Conservation (phyloP, 2,329 filamentous ascomycete genomes). For the Penicillium sp. region DNA sequence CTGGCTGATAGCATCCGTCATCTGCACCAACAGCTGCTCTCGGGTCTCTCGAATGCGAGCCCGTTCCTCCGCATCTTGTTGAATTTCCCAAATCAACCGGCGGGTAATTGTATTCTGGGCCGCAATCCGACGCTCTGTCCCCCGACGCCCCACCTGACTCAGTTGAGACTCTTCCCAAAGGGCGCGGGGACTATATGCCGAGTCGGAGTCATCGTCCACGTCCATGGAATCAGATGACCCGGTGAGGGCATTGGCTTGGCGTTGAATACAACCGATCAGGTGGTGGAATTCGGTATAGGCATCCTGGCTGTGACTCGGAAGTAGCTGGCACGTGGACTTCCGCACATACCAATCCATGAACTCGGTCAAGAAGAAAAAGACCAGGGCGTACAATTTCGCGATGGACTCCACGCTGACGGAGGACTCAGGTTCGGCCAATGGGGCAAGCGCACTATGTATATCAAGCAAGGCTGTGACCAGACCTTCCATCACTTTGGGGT, state of each 20-base stretch:
- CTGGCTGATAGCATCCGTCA: conserved; percentile 23
- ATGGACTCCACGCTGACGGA: conserved; percentile 19
- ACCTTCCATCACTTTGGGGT: conserved; percentile 35
- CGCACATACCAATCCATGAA: conserved; percentile 39
- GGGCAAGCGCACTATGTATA: conserved; percentile 30
- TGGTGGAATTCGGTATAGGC: conserved; percentile 32
- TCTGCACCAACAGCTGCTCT: conserved; percentile 25
- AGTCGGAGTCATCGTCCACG: conserved; percentile 23
- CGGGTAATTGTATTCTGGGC: conserved; percentile 36
- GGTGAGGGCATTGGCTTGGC: conserved; percentile 21
- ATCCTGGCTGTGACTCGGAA: conserved; percentile 36
- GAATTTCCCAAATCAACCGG: conserved; percentile 38
- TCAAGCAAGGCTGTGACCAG: conserved; percentile 31
- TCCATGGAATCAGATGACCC: conserved; percentile 21
- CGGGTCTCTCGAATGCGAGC: conserved; percentile 23
- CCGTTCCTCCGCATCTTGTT: conserved; percentile 31
- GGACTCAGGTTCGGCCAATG: conserved; percentile 12
- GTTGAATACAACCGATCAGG: conserved; percentile 31
- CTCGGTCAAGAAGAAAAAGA: conserved; percentile 36
- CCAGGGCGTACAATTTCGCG: conserved; percentile 32
- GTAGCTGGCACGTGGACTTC: conserved; percentile 31
- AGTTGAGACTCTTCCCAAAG: conserved; percentile 32
- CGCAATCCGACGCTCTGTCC: conserved; percentile 29
- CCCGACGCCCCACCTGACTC: conserved; percentile 32
- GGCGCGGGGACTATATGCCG: conserved; percentile 20